These are phyloP conservation scores for Coniochaeta hoffmannii DNA, from an alignment of 2,329 filamentous ascomycete genomes.

Conservation along the genomic window DNA sequence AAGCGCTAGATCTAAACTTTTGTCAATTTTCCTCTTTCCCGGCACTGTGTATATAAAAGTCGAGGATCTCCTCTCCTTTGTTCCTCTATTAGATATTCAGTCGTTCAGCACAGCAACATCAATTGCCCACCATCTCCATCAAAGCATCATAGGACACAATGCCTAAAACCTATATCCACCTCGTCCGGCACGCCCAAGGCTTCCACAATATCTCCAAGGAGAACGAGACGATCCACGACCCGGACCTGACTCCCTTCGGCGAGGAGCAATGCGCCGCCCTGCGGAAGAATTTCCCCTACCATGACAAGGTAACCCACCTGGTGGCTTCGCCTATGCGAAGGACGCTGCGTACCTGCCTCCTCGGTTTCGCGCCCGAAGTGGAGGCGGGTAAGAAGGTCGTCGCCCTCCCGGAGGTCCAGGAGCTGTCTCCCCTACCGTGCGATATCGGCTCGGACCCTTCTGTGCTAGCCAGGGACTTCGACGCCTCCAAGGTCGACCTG, in stretches of 20 bases:
- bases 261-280: constrained; percentile 65
- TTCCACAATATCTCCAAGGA: constrained; percentile 68
- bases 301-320: constrained; percentile 59
- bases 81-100: neutral
- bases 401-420: constrained; percentile 69
- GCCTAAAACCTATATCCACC: constrained; percentile 52
- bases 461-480: constrained; percentile 53
- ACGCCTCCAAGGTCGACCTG: constrained; percentile 52
- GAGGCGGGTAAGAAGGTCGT: constrained; percentile 43
- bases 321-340: constrained; percentile 74
- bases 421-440: constrained; percentile 66
- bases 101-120: neutral
- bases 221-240: constrained; percentile 70
- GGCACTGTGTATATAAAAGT: neutral
- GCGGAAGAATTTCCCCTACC: constrained; percentile 53
- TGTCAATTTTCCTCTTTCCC: neutral
- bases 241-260: constrained; percentile 69
- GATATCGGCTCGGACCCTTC: constrained; percentile 60
- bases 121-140: neutral
- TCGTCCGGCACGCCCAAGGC: constrained; percentile 70
- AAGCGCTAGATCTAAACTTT: neutral
- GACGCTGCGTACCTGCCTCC: constrained; percentile 70
- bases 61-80: neutral
- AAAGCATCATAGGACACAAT: constrained; percentile 23
- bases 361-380: constrained; percentile 56